Base-by-base conservation (phyloP, 495 filamentous ascomycete genomes). In the Aspergillus panamensis region DNA sequence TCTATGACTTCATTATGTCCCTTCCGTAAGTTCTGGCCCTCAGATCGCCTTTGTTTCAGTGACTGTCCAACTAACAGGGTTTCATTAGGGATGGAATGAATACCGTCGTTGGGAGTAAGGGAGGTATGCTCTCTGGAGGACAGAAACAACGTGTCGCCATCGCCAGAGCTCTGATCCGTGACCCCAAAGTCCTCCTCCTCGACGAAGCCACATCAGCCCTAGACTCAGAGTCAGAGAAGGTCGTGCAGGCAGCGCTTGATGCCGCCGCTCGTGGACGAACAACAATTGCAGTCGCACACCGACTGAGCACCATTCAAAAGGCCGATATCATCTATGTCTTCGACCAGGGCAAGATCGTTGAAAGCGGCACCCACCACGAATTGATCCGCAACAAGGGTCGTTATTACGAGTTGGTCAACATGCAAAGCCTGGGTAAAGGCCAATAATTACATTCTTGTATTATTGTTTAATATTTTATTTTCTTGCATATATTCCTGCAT, bases 1-100 rank as follows among this genome's bases (percentile, higher is more conserved):
- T 96, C 63, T 91, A 92, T 69, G 90, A 94, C 63, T 96, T 95
- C 71, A 92, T 96, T 69, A 80, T 86, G 67, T 87, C 85, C 44
- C 73, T 86, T 13, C 84, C 85, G 62, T 74, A 69, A 69, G 72
- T 74, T 55, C 37, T 39, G 14, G 45, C 37, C 20, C 35, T 21
- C 8, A 19, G 9, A n/a, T 20, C 13, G 7, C 20, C 48, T 45
- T 20, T 39, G 12, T 35, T 10, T 29, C 6, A 14, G 8, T 9
- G 12, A n/a, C 14, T 13, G 6, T 19, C 19, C 14, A 35, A 55
- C 59, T 69, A 61, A 67, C 66, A 68, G 68, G 20, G 69, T 67
- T n/a, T 57, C 68, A 58, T 60, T 70, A 79, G 74, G 20, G 87
- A 93, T 7, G 89, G 88, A 33, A 88, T 92, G 70, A 77, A 81